A percentile compares a stretch with the other conserved stretches of the same genome.
phyloP scores from a whole-genome alignment of 805 yeast genomes.

The Danielia oregonensis region DNA sequence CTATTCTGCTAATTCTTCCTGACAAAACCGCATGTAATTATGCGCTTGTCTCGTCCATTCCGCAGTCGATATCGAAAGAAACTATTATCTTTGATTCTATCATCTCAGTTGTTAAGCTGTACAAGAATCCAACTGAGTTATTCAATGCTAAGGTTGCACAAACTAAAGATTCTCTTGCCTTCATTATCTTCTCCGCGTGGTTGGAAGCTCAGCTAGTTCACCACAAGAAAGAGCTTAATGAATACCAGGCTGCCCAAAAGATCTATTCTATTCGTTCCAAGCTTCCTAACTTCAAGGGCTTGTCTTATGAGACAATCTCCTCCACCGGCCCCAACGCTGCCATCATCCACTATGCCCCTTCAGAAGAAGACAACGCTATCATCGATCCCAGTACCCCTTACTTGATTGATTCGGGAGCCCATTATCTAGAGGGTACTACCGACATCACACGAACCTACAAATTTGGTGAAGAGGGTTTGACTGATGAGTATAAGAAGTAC shows the following conservation, averaged over 20 bases:
- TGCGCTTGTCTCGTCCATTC: constrained; percentile 30
- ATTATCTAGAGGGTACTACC: constrained; percentile 90
- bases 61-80: constrained; percentile 24
- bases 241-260: constrained; percentile 62
- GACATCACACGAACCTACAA: constrained; percentile 90
- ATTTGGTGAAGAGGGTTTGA: constrained; percentile 38
- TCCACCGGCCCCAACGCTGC: constrained; percentile 76
- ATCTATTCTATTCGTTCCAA: constrained; percentile 53
- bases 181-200: constrained; percentile 79
- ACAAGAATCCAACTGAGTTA: constrained; percentile 72
- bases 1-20: constrained; percentile 29
- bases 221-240: constrained; percentile 45
- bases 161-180: constrained; percentile 75
- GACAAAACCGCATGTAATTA: constrained; percentile 25
- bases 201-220: constrained; percentile 53
- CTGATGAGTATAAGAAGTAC: constrained; percentile 50
- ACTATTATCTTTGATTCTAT: constrained; percentile 26
- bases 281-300: constrained; percentile 55
- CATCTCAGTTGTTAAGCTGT: constrained; percentile 55
- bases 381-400: constrained; percentile 69
- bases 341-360: constrained; percentile 72
- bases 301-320: constrained; percentile 74
- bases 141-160: constrained; percentile 74
- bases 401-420: constrained; percentile 88
- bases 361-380: constrained; percentile 49